These are phyloP conservation scores for Arthrinium phaeospermum DNA, from an alignment of 2,329 filamentous ascomycete genomes.

Conservation along the genomic window DNA sequence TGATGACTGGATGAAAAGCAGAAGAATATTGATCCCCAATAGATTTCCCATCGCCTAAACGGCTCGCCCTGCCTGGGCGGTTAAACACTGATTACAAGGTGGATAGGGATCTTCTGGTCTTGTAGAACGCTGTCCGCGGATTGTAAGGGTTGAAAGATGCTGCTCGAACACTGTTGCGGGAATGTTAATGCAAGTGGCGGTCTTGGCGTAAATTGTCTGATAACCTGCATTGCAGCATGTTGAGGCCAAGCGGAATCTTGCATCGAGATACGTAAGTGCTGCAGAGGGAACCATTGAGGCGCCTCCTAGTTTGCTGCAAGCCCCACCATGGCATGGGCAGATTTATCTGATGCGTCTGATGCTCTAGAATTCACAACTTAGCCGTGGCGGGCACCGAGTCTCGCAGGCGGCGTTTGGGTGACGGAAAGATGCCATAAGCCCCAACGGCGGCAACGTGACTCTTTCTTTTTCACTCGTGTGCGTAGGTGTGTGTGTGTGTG, in stretches of 20 bases:
- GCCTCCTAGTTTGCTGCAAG: slow-evolving; percentile 23
- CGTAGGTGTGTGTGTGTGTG: not conserved
- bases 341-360: slow-evolving; percentile 10
- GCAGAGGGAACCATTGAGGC: slow-evolving; percentile 34
- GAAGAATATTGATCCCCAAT: not conserved
- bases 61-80: not conserved
- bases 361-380: slow-evolving; percentile 13
- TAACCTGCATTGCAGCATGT: slow-evolving; percentile 23
- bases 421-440: slow-evolving; percentile 13
- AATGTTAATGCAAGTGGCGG: slow-evolving; percentile 34
- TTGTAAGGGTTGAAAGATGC: slow-evolving; percentile 18
- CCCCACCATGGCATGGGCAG: slow-evolving; percentile 9
- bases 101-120: not conserved
- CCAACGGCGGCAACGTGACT: not conserved
- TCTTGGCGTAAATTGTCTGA: slow-evolving; percentile 32
- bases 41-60: not conserved
- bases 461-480: not conserved
- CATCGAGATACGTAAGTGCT: slow-evolving; percentile 40
- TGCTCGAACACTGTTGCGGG: slow-evolving; percentile 23
- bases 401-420: slow-evolving; percentile 15
- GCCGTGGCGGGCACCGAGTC: slow-evolving; percentile 10
- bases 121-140: slow-evolving; percentile 7
- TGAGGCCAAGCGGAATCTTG: slow-evolving; percentile 40
- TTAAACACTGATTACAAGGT: not conserved
- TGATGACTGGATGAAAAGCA: not conserved